Conservation (phyloP, 306 rosid genomes). For the Cucurbita maxima region DNA sequence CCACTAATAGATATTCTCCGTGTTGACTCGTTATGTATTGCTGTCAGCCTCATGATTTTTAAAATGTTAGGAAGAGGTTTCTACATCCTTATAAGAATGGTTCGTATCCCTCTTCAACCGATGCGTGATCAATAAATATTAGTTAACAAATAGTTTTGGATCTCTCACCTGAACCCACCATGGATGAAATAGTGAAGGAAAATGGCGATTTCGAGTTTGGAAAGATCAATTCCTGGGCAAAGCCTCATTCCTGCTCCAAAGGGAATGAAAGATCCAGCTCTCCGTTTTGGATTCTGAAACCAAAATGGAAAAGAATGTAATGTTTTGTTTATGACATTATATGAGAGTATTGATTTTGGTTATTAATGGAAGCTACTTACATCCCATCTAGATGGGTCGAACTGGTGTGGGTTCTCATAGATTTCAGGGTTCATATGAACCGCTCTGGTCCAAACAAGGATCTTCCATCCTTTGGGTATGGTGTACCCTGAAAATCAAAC, state of each 20-base stretch:
- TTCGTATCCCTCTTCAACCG: no score
- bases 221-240: constrained; percentile 47
- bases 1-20: no score
- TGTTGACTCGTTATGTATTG: no score
- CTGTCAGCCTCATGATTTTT: no score
- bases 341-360: no score
- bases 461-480: constrained; percentile 62
- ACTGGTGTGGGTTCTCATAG: constrained; percentile 34
- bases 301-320: not conserved
- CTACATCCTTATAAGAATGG: not conserved
- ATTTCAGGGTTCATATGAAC: constrained; percentile 58
- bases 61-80: no score
- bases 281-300: constrained; percentile 28
- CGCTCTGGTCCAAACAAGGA: constrained; percentile 50
- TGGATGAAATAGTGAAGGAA: constrained; percentile 54
- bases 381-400: constrained; percentile 55
- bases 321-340: no score
- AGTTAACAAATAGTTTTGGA: not conserved
- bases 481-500: constrained; percentile 25
- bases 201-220: constrained; percentile 42
- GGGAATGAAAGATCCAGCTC: constrained; percentile 43
- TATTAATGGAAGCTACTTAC: constrained; percentile 4
- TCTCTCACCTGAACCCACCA: constrained; percentile 25
- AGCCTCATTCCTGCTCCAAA: constrained; percentile 50
- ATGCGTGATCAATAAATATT: no score